Evolutionary conservation across 2,329 filamentous ascomycete genomes (phyloP).

Genomic region (Exutisphaerella laricina): DNA sequence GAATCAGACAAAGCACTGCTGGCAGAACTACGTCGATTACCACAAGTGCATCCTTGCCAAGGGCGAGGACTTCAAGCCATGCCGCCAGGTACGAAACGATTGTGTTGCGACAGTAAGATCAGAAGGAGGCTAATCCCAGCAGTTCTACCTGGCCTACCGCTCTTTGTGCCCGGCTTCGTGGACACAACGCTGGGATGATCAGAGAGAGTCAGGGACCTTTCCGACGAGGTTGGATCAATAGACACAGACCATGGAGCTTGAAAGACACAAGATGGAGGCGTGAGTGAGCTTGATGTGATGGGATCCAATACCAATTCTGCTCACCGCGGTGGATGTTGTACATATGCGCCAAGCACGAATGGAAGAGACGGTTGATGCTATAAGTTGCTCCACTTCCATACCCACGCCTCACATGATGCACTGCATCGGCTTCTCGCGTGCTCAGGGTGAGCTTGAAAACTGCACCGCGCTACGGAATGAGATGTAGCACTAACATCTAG

Average conservation of each 20-base stretch:
- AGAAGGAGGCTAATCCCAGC: no score
- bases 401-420: no score
- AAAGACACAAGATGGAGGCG: not conserved
- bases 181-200: constrained; percentile 93
- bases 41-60: constrained; percentile 99
- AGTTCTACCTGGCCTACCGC: constrained; percentile 97
- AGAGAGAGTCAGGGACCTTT: constrained; percentile 64
- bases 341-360: constrained; percentile 9
- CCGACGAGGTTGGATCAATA: constrained; percentile 47
- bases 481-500: no score
- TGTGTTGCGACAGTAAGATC: no score
- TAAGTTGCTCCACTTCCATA: no score
- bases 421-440: no score
- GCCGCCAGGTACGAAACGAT: constrained; percentile 76
- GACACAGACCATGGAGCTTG: constrained; percentile 12
- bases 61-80: constrained; percentile 96
- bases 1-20: constrained; percentile 99
- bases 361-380: constrained; percentile 1
- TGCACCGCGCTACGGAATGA: no score
- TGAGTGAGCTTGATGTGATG: constrained; percentile 6
- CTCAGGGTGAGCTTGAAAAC: no score
- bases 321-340: constrained; percentile 15
- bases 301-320: constrained; percentile 9
- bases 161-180: constrained; percentile 95
- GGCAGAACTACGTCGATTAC: constrained; percentile 99